These are phyloP conservation scores for Kalanchoe fedtschenkoi DNA, from an alignment of 164 flowering plant species.

Conservation along the genomic window DNA sequence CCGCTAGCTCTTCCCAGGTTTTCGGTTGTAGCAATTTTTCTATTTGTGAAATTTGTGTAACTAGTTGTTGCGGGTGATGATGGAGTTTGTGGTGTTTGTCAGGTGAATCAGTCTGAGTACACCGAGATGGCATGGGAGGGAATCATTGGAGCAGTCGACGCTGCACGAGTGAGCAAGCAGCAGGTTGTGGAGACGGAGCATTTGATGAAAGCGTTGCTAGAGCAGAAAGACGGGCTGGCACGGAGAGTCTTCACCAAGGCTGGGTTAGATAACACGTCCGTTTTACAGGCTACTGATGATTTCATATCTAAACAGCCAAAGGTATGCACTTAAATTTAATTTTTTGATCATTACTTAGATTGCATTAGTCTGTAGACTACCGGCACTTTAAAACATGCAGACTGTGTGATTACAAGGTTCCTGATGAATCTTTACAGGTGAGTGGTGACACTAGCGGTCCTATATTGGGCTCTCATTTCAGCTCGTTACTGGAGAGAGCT, in stretches of 20 bases:
- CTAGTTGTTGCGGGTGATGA: no score
- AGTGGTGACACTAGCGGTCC: conserved; percentile 71
- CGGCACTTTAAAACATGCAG: background rate
- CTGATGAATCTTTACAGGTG: conserved; percentile 31
- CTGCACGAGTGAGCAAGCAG: conserved; percentile 61
- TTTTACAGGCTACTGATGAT: conserved; percentile 69
- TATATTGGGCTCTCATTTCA: conserved; percentile 50
- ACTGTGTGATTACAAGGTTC: background rate
- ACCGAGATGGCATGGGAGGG: conserved; percentile 99
- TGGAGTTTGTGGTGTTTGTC: background rate
- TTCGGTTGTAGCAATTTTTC: no score
- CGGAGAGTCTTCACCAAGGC: conserved; percentile 85
- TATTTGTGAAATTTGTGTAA: no score
- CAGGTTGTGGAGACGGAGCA: conserved; percentile 93
- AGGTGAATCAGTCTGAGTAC: conserved; percentile 49
- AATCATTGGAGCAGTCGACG: conserved; percentile 67
- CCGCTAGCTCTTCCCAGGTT: no score
- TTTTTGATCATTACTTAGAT: background rate
- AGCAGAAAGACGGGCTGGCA: conserved; percentile 93
- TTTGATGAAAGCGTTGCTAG: conserved; percentile 85
- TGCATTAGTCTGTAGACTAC: no score
- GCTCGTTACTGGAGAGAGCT: conserved; percentile 52
- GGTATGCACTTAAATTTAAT: conserved; percentile 22
- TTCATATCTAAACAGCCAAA: conserved; percentile 76
- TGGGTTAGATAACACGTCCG: conserved; percentile 73